Evolutionary conservation across 2,329 filamentous ascomycete genomes (phyloP), one percentile per base, ranked within the genome.

Genomic region (Ophiostoma himal-ulmi): DNA sequence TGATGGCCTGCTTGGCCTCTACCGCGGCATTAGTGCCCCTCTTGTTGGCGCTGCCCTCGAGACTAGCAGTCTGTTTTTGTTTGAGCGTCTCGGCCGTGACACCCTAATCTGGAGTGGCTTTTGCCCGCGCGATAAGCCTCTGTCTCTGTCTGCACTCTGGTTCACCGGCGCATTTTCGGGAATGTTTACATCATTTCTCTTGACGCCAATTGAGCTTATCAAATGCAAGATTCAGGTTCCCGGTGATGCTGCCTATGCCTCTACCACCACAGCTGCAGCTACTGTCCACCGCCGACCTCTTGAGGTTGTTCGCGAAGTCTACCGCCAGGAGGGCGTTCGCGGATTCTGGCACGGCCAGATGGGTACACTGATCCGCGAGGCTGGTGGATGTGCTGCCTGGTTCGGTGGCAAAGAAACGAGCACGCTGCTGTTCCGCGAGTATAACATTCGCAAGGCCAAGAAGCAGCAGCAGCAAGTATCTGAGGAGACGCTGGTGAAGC

Each of bases 291-390:
- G 3, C 80, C 84, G 2, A 84, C 90, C 93, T 0, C 77, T 92
- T 14, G 81, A 86, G 5, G 88, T 97, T 60, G 91, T 98, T 62
- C 84, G 85, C 36, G 88, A 93, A 37, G 88, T 98, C 10, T 96
- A 93, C 77, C 89, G 88, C 10, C 89, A 93, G 75, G 89, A 97
- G 74, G 95, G 95, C 0, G 71, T 98, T 7, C 81, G 83, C 36
- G 95, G 95, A 0, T 97, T 98, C 80, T 99, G 95, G 95, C 91
- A 93, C 75, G 95, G 95, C 5, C 95, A 99, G 78, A 81, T 96
- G 74, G 95, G 95, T 41, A 99, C 95, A 0, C 83, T 99, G 71
- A 93, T 99, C 72, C 90, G 95, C 60, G 95, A 99, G 80, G 94
- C 93, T 0, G 95, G 95, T 44, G 95, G 95, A 4, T 92, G 91